phyloP scores from a whole-genome alignment of 345 rosid genomes.

The Raphanus sativus region DNA sequence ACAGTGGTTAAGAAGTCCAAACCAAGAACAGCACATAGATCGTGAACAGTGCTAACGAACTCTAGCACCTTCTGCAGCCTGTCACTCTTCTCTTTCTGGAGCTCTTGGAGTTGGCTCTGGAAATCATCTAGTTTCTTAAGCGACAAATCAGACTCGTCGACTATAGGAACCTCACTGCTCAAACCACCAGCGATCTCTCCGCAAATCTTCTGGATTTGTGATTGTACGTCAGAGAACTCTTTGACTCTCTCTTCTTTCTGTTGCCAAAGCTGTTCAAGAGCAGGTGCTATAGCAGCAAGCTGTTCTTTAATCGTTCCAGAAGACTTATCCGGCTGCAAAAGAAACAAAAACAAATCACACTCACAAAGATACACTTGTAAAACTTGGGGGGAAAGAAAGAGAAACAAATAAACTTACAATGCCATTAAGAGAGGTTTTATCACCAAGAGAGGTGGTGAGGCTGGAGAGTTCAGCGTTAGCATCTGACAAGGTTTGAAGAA shows the following conservation, averaged over 20 bases:
- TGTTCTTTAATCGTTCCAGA: slow-evolving; percentile 97
- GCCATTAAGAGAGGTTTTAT: slow-evolving; percentile 58
- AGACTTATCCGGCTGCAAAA: slow-evolving; percentile 69
- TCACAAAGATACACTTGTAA: background rate
- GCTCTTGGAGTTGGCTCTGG: slow-evolving; percentile 84
- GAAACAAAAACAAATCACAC: background rate
- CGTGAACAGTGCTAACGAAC: slow-evolving; percentile 90
- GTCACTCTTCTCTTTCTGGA: slow-evolving; percentile 96
- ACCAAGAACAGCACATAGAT: slow-evolving; percentile 88
- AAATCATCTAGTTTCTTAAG: slow-evolving; percentile 78
- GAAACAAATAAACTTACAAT: slow-evolving; percentile 50
- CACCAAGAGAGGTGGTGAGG: slow-evolving; percentile 86
- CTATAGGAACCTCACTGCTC: slow-evolving; percentile 58
- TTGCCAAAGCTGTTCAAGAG: slow-evolving; percentile 82
- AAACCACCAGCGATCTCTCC: slow-evolving; percentile 88
- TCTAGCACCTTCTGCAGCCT: slow-evolving; percentile 90
- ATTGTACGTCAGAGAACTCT: slow-evolving; percentile 84
- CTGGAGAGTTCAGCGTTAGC: slow-evolving; percentile 78
- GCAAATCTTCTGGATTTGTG: slow-evolving; percentile 89
- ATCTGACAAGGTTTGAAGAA: slow-evolving; percentile 85
- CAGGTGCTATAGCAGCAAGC: slow-evolving; percentile 92
- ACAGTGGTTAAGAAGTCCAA: slow-evolving; percentile 86
- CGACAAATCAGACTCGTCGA: slow-evolving; percentile 86
- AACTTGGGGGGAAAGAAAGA: background rate
- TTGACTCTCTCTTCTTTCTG: slow-evolving; percentile 92